Evolutionary conservation across 176 grass and related monocot species (phyloP).

Genomic region (Leersia perrieri): DNA sequence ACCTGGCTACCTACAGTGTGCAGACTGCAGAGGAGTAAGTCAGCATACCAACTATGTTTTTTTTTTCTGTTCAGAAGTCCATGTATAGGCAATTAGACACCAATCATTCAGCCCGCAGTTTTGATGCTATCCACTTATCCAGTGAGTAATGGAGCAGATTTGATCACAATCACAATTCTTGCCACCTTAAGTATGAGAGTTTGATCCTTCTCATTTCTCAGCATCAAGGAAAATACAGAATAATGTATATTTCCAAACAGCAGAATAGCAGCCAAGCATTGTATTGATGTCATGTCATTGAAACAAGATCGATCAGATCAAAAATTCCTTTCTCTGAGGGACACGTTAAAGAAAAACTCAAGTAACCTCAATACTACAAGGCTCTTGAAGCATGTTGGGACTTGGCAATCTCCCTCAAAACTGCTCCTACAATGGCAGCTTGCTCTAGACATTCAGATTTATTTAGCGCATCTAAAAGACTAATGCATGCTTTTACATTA

Average conservation of each 20-base stretch:
- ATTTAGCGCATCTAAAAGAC: slow-evolving; percentile 87
- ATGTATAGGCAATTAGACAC: not conserved
- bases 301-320: not conserved
- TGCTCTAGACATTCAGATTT: slow-evolving; percentile 81
- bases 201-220: not conserved
- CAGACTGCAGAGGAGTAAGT: not conserved
- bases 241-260: not conserved
- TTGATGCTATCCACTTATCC: not conserved
- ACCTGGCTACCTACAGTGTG: not conserved
- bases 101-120: not conserved
- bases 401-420: slow-evolving; percentile 96
- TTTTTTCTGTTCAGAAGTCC: slow-evolving; percentile 8
- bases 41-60: not conserved
- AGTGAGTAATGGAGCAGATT: not conserved
- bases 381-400: slow-evolving; percentile 80
- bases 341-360: not conserved
- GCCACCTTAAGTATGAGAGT: not conserved
- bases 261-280: not conserved
- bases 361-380: slow-evolving; percentile 42
- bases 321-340: not conserved
- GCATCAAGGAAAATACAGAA: not conserved
- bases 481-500: slow-evolving; percentile 78
- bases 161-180: not conserved
- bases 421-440: slow-evolving; percentile 85
- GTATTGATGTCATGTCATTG: not conserved